phyloP scores from a whole-genome alignment of 139 green algal species.

The Auxenochlorella pyrenoidosa region DNA sequence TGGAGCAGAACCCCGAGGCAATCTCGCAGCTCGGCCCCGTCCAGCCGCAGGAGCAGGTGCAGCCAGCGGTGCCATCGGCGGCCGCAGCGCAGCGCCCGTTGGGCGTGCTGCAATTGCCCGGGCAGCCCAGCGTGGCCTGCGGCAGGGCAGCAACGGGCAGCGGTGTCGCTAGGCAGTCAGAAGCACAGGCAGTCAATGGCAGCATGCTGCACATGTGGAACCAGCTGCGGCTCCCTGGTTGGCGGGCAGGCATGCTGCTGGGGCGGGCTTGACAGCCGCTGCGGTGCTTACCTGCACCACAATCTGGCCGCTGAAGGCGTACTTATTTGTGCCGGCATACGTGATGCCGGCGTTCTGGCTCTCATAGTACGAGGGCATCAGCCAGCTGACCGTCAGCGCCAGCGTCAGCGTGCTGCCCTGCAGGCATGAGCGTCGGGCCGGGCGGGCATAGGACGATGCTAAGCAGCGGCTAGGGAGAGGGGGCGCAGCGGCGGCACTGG shows the following conservation, averaged over 20 bases:
- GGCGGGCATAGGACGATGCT: not conserved
- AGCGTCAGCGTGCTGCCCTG: constrained; percentile 18
- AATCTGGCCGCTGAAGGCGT: not conserved
- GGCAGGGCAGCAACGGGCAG: not conserved
- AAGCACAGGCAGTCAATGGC: not conserved
- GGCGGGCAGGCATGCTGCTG: not conserved
- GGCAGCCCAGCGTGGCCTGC: constrained; percentile 41
- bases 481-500: not conserved
- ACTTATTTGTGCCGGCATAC: not conserved
- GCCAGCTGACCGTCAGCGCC: not conserved
- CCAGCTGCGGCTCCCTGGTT: not conserved
- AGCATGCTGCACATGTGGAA: no score
- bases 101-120: constrained; percentile 28
- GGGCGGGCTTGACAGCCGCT: not conserved
- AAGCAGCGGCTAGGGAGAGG: no score
- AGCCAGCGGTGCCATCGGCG: not conserved
- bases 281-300: not conserved
- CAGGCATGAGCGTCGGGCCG: not conserved
- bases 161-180: no score
- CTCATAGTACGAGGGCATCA: not conserved
- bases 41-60: constrained; percentile 53
- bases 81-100: constrained; percentile 41
- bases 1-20: constrained; percentile 39
- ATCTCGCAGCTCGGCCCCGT: constrained; percentile 21
- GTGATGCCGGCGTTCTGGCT: not conserved